These are phyloP conservation scores for Parathielavia appendiculata DNA, from an alignment of 495 filamentous ascomycete species.

Conservation along the genomic window DNA sequence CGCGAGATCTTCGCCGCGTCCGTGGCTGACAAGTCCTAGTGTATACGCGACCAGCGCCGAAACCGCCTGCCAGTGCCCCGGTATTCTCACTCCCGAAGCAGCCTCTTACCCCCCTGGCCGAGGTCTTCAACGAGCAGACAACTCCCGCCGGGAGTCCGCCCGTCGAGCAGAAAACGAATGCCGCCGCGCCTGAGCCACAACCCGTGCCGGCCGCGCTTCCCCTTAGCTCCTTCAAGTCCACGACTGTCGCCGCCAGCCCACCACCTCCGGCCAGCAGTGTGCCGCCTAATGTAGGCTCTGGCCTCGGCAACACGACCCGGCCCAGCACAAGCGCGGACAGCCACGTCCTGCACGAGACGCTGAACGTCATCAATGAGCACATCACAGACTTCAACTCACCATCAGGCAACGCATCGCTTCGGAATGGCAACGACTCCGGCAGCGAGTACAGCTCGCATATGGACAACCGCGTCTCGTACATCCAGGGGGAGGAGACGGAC, in stretches of 20 bases:
- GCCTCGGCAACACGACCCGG: constrained; percentile 25
- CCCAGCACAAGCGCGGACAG: constrained; percentile 51
- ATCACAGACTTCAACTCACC: constrained; percentile 88
- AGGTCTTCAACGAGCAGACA: constrained; percentile 26
- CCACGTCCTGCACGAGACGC: constrained; percentile 90
- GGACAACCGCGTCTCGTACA: constrained; percentile 76
- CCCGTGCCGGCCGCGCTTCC: constrained; percentile 34
- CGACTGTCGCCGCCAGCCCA: constrained; percentile 16
- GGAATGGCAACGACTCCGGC: constrained; percentile 70
- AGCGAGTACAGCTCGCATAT: constrained; percentile 84
- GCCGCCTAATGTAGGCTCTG: constrained; percentile 18
- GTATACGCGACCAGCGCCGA: constrained; percentile 50
- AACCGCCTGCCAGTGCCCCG: constrained; percentile 24
- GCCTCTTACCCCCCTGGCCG: constrained; percentile 31
- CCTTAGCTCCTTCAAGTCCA: constrained; percentile 37
- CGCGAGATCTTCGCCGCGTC: background rate
- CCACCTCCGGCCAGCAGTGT: constrained; percentile 22
- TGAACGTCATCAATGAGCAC: constrained; percentile 97
- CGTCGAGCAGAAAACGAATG: constrained; percentile 39
- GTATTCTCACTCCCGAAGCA: constrained; percentile 27
- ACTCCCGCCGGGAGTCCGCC: constrained; percentile 27
- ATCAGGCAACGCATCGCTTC: constrained; percentile 43
- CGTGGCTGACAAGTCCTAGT: constrained; percentile 35
- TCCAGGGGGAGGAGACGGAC: constrained; percentile 82
- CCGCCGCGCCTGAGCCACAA: constrained; percentile 35